Evolutionary conservation across 116 monocot genomes (phyloP).

Genomic region (Iris pallida): DNA sequence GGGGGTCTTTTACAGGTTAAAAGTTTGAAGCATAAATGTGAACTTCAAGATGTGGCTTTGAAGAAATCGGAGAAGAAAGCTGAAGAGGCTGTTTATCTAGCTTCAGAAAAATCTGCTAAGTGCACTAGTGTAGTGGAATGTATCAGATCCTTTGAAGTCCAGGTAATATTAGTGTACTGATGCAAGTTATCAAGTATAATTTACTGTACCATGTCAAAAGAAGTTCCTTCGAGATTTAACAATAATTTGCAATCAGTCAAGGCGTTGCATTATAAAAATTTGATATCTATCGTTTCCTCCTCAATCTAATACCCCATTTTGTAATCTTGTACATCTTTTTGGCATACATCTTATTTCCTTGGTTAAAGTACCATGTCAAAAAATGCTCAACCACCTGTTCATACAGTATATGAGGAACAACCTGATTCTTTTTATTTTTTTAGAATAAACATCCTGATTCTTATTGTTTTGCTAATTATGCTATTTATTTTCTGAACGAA

Average conservation of each 20-base stretch:
- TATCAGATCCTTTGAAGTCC: conserved; percentile 39
- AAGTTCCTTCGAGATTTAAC: neutral
- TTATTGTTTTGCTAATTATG: conserved; percentile 1
- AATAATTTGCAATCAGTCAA: too few species aligned
- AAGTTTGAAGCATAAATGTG: conserved; percentile 28
- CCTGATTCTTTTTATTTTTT: neutral
- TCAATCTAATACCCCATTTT: neutral
- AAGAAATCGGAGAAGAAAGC: conserved; percentile 42
- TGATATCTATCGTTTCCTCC: too few species aligned
- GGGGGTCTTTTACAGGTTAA: conserved; percentile 24
- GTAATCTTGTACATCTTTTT: neutral
- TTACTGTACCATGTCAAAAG: too few species aligned
- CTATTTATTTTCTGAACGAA: conserved; percentile 14
- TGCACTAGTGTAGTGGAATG: conserved; percentile 37
- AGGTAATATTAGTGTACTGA: conserved; percentile 18
- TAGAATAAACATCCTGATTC: neutral
- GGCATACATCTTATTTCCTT: neutral
- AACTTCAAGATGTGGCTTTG: conserved; percentile 31
- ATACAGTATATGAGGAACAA: too few species aligned
- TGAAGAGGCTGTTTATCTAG: conserved; percentile 25
- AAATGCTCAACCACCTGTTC: too few species aligned
- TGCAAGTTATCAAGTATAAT: neutral
- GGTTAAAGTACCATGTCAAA: neutral
- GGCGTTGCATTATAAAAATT: too few species aligned
- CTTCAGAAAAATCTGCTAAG: conserved; percentile 37